Evolutionary conservation across 2,329 filamentous ascomycete genomes (phyloP).

Genomic region (Fusarium acutatum): DNA sequence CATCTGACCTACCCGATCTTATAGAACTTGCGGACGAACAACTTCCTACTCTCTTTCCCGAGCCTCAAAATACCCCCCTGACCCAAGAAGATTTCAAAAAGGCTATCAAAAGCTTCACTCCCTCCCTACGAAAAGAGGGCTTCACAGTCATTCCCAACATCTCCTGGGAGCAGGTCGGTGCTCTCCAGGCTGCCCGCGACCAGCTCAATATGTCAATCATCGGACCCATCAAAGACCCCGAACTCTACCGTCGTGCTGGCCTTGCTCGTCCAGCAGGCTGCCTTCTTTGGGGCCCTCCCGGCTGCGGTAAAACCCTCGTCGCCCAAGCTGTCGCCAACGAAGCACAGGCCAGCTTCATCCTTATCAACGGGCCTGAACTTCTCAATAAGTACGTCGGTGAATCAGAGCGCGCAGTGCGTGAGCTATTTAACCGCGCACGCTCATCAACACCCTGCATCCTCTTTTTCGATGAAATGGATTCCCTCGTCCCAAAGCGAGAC

Average conservation of each 20-base stretch:
- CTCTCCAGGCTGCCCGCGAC: slow-evolving; percentile 79
- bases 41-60: neutral
- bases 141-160: slow-evolving; percentile 95
- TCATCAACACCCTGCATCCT: slow-evolving; percentile 91
- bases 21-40: slow-evolving; percentile 27
- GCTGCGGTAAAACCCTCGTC: slow-evolving; percentile 95
- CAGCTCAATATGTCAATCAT: slow-evolving; percentile 88
- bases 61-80: neutral
- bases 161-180: slow-evolving; percentile 92
- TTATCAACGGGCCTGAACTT: slow-evolving; percentile 94
- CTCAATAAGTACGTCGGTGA: slow-evolving; percentile 99
- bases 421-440: slow-evolving; percentile 88
- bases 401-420: slow-evolving; percentile 89
- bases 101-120: slow-evolving; percentile 70
- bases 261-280: slow-evolving; percentile 86
- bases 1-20: slow-evolving; percentile 6
- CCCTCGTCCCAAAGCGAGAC: slow-evolving; percentile 85
- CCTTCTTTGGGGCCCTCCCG: slow-evolving; percentile 94
- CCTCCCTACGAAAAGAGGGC: slow-evolving; percentile 84
- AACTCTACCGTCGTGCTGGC: slow-evolving; percentile 78
- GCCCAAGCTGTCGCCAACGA: slow-evolving; percentile 97
- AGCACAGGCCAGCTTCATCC: slow-evolving; percentile 96
- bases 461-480: slow-evolving; percentile 98
- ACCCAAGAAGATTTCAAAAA: slow-evolving; percentile 69
- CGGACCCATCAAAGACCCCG: slow-evolving; percentile 84